Conservation (phyloP, 768 basidiomycete genomes). For the Antrodiella citrinella region DNA sequence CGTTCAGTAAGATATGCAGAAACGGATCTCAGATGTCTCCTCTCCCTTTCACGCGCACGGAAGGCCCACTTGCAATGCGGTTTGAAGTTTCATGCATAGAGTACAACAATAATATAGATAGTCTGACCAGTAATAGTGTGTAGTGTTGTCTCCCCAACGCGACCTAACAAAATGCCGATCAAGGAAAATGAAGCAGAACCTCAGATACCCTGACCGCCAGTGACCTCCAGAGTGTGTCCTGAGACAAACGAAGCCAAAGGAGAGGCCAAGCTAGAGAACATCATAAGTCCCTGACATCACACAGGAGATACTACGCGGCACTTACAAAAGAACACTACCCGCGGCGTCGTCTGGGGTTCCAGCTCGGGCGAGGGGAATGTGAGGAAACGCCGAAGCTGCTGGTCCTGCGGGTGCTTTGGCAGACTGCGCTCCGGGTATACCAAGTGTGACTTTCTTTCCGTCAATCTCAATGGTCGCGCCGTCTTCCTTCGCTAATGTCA, state of each 20-base stretch:
- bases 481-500: slow-evolving; percentile 74
- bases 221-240: slow-evolving; percentile 80
- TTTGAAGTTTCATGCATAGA: too few relatives aligned
- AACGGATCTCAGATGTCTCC: too few relatives aligned
- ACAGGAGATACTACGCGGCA: slow-evolving; percentile 14
- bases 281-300: neutral
- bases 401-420: slow-evolving; percentile 19
- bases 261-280: slow-evolving; percentile 51
- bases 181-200: too few relatives aligned
- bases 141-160: too few relatives aligned
- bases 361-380: slow-evolving; percentile 61
- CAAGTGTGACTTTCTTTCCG: slow-evolving; percentile 78
- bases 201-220: slow-evolving; percentile 72
- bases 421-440: slow-evolving; percentile 54
- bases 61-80: too few relatives aligned
- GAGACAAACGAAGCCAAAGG: slow-evolving; percentile 74
- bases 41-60: too few relatives aligned
- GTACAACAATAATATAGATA: neutral
- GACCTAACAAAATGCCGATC: too few relatives aligned
- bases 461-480: slow-evolving; percentile 71
- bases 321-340: slow-evolving; percentile 67
- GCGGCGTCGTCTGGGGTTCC: slow-evolving; percentile 74
- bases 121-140: neutral
- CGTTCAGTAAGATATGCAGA: too few relatives aligned
- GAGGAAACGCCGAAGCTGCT: slow-evolving; percentile 30